These are phyloP conservation scores for Antonospora locustae DNA, from an alignment of 371 early-diverging fungal genomes.

Conservation along the genomic window DNA sequence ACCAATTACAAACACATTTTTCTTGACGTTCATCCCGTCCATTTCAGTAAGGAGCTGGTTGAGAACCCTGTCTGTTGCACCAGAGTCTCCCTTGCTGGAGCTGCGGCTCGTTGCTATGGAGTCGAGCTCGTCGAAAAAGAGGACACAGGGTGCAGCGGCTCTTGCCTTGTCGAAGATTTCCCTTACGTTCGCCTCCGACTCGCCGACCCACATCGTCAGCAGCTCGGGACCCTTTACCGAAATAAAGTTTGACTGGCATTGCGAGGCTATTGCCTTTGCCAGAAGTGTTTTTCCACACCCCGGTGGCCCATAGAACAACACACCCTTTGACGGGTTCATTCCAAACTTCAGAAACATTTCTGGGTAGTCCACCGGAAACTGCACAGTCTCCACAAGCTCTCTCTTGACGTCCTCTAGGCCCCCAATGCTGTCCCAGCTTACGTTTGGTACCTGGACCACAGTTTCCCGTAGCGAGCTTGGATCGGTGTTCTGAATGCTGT, in stretches of 20 bases:
- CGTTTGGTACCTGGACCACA: constrained; percentile 93
- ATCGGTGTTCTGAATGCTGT: constrained; percentile 82
- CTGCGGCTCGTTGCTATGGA: constrained; percentile 87
- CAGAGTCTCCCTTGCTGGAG: constrained; percentile 83
- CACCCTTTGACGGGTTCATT: constrained; percentile 95
- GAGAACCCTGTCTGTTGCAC: constrained; percentile 75
- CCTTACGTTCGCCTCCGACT: constrained; percentile 95
- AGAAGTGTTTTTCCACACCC: constrained; percentile 98
- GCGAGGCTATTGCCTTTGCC: constrained; percentile 99
- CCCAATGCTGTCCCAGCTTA: constrained; percentile 94
- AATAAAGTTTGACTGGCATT: constrained; percentile 99
- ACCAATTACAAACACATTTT: constrained; percentile 73
- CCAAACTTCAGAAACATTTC: constrained; percentile 99
- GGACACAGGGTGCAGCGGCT: constrained; percentile 94
- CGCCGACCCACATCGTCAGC: constrained; percentile 99
- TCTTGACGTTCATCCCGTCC: constrained; percentile 99
- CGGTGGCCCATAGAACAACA: constrained; percentile 98
- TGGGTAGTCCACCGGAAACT: constrained; percentile 97
- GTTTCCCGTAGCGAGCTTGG: constrained; percentile 98
- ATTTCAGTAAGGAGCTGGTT: constrained; percentile 98
- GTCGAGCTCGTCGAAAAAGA: constrained; percentile 99
- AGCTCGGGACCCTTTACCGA: constrained; percentile 98
- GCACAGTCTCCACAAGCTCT: constrained; percentile 96
- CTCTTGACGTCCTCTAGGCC: constrained; percentile 92
- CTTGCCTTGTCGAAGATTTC: constrained; percentile 98